phyloP scores from a whole-genome alignment of 768 basidiomycete genomes.

The Termitomyces sp. region DNA sequence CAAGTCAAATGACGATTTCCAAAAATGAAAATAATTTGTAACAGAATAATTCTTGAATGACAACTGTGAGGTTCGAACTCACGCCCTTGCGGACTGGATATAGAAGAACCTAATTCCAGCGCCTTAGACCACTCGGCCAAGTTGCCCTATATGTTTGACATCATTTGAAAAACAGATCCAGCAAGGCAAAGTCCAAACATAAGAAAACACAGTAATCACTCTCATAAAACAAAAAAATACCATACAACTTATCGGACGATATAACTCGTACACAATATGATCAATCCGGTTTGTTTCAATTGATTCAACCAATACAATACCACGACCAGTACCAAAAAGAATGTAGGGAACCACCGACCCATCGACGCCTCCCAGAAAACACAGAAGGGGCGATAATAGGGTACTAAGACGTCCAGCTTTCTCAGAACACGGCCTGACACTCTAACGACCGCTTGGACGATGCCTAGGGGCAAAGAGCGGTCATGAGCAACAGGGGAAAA shows the following conservation, averaged over 20 bases:
- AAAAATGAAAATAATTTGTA: too few relatives aligned
- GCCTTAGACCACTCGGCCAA: slow-evolving; percentile 63
- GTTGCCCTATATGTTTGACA: slow-evolving; percentile 29
- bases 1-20: too few relatives aligned
- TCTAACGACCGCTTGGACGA: too few relatives aligned
- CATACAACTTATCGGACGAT: neutral
- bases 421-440: neutral
- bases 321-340: neutral
- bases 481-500: slow-evolving; percentile 92
- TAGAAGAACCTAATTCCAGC: slow-evolving; percentile 45
- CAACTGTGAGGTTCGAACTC: slow-evolving; percentile 10
- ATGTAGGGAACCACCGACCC: slow-evolving; percentile 78
- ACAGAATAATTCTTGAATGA: neutral
- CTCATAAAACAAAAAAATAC: too few relatives aligned
- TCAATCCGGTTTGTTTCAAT: too few relatives aligned
- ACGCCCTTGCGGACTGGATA: slow-evolving; percentile 10
- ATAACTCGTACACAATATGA: neutral
- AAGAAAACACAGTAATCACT: too few relatives aligned
- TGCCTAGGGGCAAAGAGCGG: slow-evolving; percentile 33
- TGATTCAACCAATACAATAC: too few relatives aligned
- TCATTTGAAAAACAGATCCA: neutral
- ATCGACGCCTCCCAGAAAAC: slow-evolving; percentile 43
- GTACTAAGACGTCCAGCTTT: slow-evolving; percentile 79
- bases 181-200: too few relatives aligned
- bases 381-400: slow-evolving; percentile 52